Percentiles rank a stretch among this genome's conserved stretches.
phyloP scores from a whole-genome alignment of 192 early-diverging fungal species.

The Coemansia sp. region DNA sequence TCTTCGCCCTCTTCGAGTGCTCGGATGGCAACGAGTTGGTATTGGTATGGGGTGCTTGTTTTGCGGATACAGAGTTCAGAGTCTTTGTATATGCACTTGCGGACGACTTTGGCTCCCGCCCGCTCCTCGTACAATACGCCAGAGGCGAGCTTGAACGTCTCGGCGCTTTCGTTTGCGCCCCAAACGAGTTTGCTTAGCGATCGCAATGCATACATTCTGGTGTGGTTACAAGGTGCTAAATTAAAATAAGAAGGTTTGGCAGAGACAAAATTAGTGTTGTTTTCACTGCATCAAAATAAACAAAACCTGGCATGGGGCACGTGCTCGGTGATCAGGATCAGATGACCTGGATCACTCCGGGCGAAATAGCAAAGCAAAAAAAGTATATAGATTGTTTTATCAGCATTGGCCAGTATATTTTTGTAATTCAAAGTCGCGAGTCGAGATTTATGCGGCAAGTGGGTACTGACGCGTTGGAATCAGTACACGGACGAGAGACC shows the following conservation, averaged over 20 bases:
- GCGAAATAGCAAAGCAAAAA: no score
- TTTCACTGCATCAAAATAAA: background rate
- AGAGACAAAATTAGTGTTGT: background rate
- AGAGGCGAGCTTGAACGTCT: slow-evolving; percentile 59
- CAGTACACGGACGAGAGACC: background rate
- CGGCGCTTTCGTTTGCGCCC: slow-evolving; percentile 58
- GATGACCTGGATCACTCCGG: background rate
- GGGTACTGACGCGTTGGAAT: background rate
- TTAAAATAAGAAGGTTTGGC: background rate
- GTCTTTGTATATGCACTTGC: slow-evolving; percentile 66
- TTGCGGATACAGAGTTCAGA: slow-evolving; percentile 66
- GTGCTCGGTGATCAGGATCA: slow-evolving; percentile 1
- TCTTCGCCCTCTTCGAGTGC: slow-evolving; percentile 78
- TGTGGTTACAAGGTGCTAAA: no score
- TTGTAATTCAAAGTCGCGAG: background rate
- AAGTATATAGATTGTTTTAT: no score
- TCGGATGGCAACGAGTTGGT: slow-evolving; percentile 74
- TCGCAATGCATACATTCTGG: slow-evolving; percentile 64
- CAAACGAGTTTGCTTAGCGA: slow-evolving; percentile 69
- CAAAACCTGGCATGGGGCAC: background rate
- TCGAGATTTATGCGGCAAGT: background rate
- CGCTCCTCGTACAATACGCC: slow-evolving; percentile 68
- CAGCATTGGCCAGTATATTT: no score
- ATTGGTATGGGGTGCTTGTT: slow-evolving; percentile 65
- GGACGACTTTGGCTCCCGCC: slow-evolving; percentile 40